Conservation (phyloP, 352 stramenopile species). For the Aphanomyces stellatus region DNA sequence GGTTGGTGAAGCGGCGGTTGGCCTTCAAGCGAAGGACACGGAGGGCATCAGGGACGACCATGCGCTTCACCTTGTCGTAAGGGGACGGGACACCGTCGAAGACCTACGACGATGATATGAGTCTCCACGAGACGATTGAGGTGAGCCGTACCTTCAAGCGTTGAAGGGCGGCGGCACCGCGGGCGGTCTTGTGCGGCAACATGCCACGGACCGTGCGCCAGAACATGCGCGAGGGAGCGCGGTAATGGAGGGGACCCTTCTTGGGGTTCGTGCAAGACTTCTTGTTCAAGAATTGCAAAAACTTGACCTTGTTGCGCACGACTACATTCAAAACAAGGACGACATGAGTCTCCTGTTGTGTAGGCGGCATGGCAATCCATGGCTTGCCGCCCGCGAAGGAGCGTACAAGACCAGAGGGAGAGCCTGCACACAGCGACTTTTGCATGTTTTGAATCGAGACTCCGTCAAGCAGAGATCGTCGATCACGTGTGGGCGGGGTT, state of each 20-base stretch:
- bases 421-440: conserved; percentile 87
- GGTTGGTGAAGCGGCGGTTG: conserved; percentile 90
- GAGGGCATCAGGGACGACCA: conserved; percentile 97
- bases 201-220: conserved; percentile 94
- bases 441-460: conserved; percentile 62
- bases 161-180: conserved; percentile 92
- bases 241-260: conserved; percentile 97
- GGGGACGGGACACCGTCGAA: conserved; percentile 98
- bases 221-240: conserved; percentile 92
- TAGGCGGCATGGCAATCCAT: conserved; percentile 22
- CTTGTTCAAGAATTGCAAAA: conserved; percentile 98
- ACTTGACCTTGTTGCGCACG: conserved; percentile 96
- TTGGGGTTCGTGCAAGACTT: conserved; percentile 97
- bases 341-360: conserved; percentile 17
- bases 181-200: conserved; percentile 98
- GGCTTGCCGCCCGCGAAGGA: background rate
- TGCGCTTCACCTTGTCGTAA: conserved; percentile 99
- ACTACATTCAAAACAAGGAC: conserved; percentile 42
- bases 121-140: no score
- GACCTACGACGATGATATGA: conserved; percentile 48
- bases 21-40: conserved; percentile 92
- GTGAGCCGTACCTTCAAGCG: conserved; percentile 92
- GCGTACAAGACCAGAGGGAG: conserved; percentile 10
- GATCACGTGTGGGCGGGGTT: background rate
- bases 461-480: background rate